Evolutionary conservation across 2,329 filamentous ascomycete species (phyloP).

Genomic region (Teratosphaeriaceae sp.): DNA sequence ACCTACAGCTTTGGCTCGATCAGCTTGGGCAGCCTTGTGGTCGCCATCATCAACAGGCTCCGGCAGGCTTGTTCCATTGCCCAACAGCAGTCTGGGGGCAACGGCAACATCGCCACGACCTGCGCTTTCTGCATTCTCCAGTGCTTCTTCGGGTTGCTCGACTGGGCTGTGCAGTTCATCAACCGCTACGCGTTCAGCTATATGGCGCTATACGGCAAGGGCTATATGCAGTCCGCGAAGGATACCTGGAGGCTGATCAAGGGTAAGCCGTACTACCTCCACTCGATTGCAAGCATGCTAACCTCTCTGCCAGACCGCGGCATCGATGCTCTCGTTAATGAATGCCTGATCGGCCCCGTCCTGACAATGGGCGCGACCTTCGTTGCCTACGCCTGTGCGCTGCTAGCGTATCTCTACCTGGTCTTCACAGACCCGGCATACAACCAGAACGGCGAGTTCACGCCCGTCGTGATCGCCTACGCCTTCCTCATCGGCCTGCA

Average conservation of each 20-base stretch:
- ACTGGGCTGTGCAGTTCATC: conserved; percentile 83
- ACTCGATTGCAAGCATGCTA: conserved; percentile 26
- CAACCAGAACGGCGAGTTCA: conserved; percentile 62
- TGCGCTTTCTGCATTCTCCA: conserved; percentile 68
- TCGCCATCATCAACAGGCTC: conserved; percentile 80
- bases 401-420: conserved; percentile 83
- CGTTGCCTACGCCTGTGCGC: conserved; percentile 72
- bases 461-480: conserved; percentile 73
- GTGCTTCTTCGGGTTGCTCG: conserved; percentile 68
- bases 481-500: conserved; percentile 86
- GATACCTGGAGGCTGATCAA: conserved; percentile 62
- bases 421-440: conserved; percentile 73
- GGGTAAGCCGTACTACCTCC: conserved; percentile 32
- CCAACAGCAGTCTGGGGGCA: conserved; percentile 54
- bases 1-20: conserved; percentile 94
- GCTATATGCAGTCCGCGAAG: conserved; percentile 80
- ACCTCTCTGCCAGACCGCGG: conserved; percentile 74
- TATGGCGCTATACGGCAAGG: conserved; percentile 86
- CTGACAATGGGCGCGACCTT: conserved; percentile 60
- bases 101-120: conserved; percentile 62
- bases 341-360: conserved; percentile 62
- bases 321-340: conserved; percentile 82
- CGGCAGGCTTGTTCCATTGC: conserved; percentile 78
- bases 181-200: conserved; percentile 66
- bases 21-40: conserved; percentile 73